Percentiles rank a stretch among this genome's conserved stretches.
Evolutionary conservation across 140 eudicot genomes (phyloP).

Genomic region (Cichorium intybus): DNA sequence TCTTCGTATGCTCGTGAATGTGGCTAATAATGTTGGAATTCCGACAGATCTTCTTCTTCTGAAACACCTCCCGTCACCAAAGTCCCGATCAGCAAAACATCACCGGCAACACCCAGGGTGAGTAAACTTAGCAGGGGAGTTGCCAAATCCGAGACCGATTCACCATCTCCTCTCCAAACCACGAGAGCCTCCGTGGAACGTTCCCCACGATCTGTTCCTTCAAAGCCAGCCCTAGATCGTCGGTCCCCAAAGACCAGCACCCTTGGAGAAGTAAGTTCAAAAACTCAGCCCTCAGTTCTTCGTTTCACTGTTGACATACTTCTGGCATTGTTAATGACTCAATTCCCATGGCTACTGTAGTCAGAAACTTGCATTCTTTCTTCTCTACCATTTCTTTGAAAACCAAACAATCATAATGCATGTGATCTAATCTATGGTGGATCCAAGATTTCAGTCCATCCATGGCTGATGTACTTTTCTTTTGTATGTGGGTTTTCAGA

Average conservation of each 20-base stretch:
- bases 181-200: constrained; percentile 59
- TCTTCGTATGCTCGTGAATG: not conserved
- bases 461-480: not conserved
- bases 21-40: constrained; percentile 28
- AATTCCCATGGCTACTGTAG: not conserved
- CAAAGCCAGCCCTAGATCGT: constrained; percentile 62
- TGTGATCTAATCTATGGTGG: not conserved
- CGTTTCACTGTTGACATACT: not conserved
- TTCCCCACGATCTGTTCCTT: constrained; percentile 61
- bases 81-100: constrained; percentile 36
- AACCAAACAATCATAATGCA: not conserved
- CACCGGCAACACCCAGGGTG: constrained; percentile 69
- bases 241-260: constrained; percentile 60
- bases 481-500: constrained; percentile 42
- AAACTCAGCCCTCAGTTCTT: not conserved
- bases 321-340: constrained; percentile 1
- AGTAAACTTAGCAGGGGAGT: constrained; percentile 50
- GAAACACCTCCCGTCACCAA: constrained; percentile 50
- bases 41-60: constrained; percentile 52
- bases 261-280: constrained; percentile 65
- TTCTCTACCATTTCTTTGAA: not conserved
- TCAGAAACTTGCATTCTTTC: not conserved
- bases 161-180: constrained; percentile 59
- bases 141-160: constrained; percentile 59
- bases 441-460: not conserved